Base-by-base conservation (phyloP, 106 monocot genomes). In the Dioscorea zingiberensis region DNA sequence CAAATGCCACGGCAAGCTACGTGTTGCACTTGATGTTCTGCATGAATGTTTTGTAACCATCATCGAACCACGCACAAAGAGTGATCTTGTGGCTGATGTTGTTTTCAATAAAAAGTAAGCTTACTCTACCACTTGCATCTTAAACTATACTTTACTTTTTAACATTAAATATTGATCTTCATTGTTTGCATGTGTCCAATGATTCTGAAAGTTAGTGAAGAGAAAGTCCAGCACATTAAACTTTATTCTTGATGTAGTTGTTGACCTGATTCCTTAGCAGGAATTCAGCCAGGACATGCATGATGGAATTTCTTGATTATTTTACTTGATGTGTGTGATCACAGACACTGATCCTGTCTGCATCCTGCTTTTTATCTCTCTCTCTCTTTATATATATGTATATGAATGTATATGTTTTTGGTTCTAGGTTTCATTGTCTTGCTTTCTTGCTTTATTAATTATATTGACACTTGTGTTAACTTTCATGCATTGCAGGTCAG, bases 11-110 rank as follows among this genome's bases (percentile, higher is more conserved):
- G 64, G 69, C 77, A 91, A 86, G 83, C 76, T 91, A 14, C 71
- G 49, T 69, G 63, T 83, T 71, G 86, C 90, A 25, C 64, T 91
- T 27, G 73, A 83, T 68, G 71, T 86, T 64, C 71, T 91, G 28
- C 83, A 91, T 64, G 90, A 91, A 68, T 91, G 90, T 44, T 91
- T 91, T 65, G 73, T 81, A 21, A 47, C 74, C 25, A 86, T 91
- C 3, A 64, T 68, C 25, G 90, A 91, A 60, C 73, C 86, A 55
- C 86, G 86, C 21, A 91, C 80, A 11, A 48, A 63, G n/a, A 81
- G 64, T 27, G 90, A 91, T 65, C 47, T 91, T 73, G 58, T 78
- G 56, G 51, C 72, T 44, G 90, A 91, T 71, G 29, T 91, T 53
- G 11, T 90, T 70, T 90, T 83, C 64, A 90, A 81, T 60, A 80